phyloP scores from a whole-genome alignment of 441 rosid species.

The Gossypium gossypioides region DNA sequence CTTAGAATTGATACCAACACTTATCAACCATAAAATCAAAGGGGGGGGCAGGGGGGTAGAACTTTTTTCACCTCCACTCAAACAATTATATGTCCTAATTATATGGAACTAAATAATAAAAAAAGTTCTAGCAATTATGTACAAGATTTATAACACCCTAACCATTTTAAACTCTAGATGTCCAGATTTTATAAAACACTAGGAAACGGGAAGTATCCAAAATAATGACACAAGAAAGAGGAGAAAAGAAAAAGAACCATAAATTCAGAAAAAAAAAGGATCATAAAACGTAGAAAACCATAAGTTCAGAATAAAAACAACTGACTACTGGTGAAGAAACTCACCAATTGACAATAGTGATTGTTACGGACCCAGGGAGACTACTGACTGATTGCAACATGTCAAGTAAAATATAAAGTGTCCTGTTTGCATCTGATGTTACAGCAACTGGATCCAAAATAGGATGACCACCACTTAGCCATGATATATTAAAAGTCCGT shows the following conservation, averaged over 20 bases:
- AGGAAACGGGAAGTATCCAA: not conserved
- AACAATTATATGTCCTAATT: not conserved
- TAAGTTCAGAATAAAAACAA: not conserved
- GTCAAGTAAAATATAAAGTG: conserved; percentile 49
- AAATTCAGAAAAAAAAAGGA: not conserved
- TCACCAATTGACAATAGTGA: conserved; percentile 78
- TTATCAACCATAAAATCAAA: not conserved
- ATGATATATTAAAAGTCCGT: conserved; percentile 61
- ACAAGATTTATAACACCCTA: not conserved
- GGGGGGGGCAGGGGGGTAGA: not conserved
- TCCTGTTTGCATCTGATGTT: conserved; percentile 66
- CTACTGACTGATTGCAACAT: conserved; percentile 50
- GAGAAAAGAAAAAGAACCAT: not conserved
- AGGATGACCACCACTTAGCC: conserved; percentile 74
- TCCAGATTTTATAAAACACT: not conserved
- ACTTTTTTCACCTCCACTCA: not conserved
- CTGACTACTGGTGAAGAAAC: conserved; percentile 25
- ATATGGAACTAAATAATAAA: not conserved
- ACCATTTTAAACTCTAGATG: not conserved
- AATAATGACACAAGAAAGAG: not conserved
- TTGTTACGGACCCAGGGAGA: conserved; percentile 63
- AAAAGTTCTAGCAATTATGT: not conserved
- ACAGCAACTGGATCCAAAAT: conserved; percentile 58
- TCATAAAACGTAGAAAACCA: not conserved
- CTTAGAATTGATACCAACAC: not conserved